Conservation (phyloP, 768 basidiomycete genomes). For the Pholiota conissans region DNA sequence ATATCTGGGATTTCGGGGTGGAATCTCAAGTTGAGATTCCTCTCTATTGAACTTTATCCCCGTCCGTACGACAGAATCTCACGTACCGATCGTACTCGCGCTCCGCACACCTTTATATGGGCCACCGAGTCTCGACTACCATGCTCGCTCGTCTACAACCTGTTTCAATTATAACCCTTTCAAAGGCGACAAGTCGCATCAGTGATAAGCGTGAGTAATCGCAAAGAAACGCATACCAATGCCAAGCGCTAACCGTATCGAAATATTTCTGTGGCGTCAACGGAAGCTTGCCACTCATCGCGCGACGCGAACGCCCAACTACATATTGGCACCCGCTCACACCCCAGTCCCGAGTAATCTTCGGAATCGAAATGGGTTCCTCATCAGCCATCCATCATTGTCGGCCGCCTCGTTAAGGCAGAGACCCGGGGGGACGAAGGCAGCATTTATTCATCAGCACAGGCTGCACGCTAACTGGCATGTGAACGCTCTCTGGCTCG, state of each 20-base stretch:
- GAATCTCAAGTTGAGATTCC: constrained; percentile 1
- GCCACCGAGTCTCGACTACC: background rate
- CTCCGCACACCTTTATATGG: background rate
- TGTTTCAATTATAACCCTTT: background rate
- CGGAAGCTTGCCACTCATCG: background rate
- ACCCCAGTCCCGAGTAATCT: background rate
- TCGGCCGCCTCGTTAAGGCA: background rate
- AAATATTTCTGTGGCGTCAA: background rate
- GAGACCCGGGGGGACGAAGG: background rate
- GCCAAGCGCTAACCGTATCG: background rate
- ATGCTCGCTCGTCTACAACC: background rate
- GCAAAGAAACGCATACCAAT: background rate
- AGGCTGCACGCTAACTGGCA: background rate
- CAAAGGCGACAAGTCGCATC: background rate
- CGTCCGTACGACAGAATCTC: background rate
- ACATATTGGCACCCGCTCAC: background rate
- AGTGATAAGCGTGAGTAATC: background rate
- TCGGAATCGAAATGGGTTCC: background rate
- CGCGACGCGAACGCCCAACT: no score
- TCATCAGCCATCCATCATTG: background rate
- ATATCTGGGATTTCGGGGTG: background rate
- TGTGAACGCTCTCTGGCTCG: background rate
- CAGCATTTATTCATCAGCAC: background rate
- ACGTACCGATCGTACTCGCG: background rate
- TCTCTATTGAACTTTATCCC: background rate